Conservation (phyloP, 2,329 filamentous ascomycete species). For the Aureobasidium sp. region DNA sequence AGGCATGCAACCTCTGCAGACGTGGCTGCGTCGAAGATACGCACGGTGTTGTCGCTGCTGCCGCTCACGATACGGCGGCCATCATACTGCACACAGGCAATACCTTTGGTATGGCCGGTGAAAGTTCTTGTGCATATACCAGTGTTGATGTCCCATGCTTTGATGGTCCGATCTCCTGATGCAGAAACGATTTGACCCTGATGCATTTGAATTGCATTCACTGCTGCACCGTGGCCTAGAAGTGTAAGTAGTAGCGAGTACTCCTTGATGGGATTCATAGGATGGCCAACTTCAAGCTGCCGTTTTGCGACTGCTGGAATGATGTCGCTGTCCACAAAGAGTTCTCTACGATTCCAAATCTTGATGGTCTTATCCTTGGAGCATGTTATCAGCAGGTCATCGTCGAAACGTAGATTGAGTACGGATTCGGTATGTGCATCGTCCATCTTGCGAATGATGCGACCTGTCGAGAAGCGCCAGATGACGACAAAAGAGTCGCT, state of each 20-base stretch:
- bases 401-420: constrained; percentile 86
- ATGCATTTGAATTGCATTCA: constrained; percentile 91
- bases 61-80: constrained; percentile 89
- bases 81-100: constrained; percentile 96
- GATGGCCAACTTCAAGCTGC: constrained; percentile 38
- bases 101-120: constrained; percentile 85
- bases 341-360: constrained; percentile 74
- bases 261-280: constrained; percentile 54
- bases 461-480: constrained; percentile 60
- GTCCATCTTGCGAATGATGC: constrained; percentile 67
- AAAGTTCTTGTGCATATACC: constrained; percentile 71
- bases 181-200: constrained; percentile 86
- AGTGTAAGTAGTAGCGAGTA: constrained; percentile 74
- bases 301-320: constrained; percentile 23
- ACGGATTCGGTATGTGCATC: constrained; percentile 85
- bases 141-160: constrained; percentile 85
- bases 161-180: constrained; percentile 87
- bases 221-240: constrained; percentile 79
- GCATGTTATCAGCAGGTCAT: constrained; percentile 86
- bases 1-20: constrained; percentile 86
- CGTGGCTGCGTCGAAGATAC: constrained; percentile 83
- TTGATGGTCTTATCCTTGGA: constrained; percentile 98
- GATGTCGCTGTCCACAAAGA: constrained; percentile 43
- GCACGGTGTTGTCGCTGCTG: constrained; percentile 91
- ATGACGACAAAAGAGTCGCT: constrained; percentile 20